These are phyloP conservation scores for Hippophae gyantsensis DNA, from an alignment of 306 rosid species.

Conservation along the genomic window DNA sequence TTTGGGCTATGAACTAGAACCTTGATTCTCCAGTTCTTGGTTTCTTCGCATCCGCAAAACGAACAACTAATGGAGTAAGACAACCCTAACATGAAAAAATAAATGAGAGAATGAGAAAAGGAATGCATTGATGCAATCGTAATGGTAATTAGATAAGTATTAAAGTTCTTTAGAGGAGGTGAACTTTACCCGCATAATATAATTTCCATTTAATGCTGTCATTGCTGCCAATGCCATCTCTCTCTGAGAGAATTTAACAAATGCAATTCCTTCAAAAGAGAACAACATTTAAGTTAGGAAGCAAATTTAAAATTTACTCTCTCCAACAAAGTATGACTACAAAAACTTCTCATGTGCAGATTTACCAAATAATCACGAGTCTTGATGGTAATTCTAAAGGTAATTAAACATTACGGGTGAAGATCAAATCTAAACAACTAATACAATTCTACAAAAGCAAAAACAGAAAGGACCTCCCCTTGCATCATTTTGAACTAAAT, in stretches of 20 bases:
- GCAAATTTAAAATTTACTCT: background rate
- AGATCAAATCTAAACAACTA: too few species aligned
- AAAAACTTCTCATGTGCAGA: too few species aligned
- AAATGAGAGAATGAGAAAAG: background rate
- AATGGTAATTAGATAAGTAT: too few species aligned
- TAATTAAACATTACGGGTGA: too few species aligned
- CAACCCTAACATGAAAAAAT: constrained; percentile 50
- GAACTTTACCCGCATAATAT: constrained; percentile 61
- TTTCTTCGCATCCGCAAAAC: constrained; percentile 89
- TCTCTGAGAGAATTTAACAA: constrained; percentile 57
- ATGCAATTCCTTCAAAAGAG: constrained; percentile 54
- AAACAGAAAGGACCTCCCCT: too few species aligned
- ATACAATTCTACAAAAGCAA: too few species aligned
- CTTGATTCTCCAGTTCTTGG: constrained; percentile 58
- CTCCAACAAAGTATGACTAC: too few species aligned
- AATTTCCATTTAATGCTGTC: constrained; percentile 56
- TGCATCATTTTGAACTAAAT: background rate
- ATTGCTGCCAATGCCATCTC: constrained; percentile 84
- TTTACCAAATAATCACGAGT: too few species aligned
- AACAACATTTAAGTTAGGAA: constrained; percentile 1
- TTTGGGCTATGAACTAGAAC: constrained; percentile 24
- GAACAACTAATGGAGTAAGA: constrained; percentile 70
- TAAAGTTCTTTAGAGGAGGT: background rate
- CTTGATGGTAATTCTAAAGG: too few species aligned
- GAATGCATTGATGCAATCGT: too few species aligned